These are phyloP conservation scores for Bondarzewia mesenterica DNA, from an alignment of 1,284 basidiomycete genomes.

Conservation along the genomic window DNA sequence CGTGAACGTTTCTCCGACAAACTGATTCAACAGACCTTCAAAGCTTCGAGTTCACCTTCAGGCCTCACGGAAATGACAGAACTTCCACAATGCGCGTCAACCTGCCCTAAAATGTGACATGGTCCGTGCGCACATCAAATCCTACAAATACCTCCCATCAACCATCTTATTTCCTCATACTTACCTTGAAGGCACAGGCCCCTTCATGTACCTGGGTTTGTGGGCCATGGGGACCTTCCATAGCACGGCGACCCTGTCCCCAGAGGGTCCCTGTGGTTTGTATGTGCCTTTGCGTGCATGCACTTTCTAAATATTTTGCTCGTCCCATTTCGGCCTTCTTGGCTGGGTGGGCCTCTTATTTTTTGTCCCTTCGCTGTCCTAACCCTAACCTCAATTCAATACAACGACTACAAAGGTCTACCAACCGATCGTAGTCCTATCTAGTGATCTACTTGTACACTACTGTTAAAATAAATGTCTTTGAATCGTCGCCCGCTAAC, in stretches of 20 bases:
- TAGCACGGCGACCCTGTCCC: constrained; percentile 69
- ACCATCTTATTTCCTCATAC: constrained; percentile 19
- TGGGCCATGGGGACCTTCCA: constrained; percentile 41
- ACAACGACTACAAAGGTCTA: not conserved
- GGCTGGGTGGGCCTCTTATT: constrained; percentile 18
- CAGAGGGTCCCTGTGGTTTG: constrained; percentile 22
- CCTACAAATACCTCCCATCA: not conserved
- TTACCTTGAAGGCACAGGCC: constrained; percentile 32
- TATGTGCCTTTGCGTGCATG: constrained; percentile 18
- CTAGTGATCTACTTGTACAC: no score
- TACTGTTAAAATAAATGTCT: no score
- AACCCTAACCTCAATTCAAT: constrained; percentile 6
- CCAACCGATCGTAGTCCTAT: no score
- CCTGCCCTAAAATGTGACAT: not conserved
- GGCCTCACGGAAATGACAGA: no score
- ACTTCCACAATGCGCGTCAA: no score
- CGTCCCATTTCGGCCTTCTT: constrained; percentile 19
- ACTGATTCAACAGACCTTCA: no score
- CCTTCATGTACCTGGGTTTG: constrained; percentile 32
- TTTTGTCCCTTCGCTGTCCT: constrained; percentile 4
- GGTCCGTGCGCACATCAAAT: constrained; percentile 6
- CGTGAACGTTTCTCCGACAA: no score
- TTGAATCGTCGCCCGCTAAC: no score
- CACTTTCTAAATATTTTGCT: constrained; percentile 21
- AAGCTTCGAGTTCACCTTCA: no score